phyloP scores from a whole-genome alignment of 1,139 yeast genomes.

The Taphrina deformans region DNA sequence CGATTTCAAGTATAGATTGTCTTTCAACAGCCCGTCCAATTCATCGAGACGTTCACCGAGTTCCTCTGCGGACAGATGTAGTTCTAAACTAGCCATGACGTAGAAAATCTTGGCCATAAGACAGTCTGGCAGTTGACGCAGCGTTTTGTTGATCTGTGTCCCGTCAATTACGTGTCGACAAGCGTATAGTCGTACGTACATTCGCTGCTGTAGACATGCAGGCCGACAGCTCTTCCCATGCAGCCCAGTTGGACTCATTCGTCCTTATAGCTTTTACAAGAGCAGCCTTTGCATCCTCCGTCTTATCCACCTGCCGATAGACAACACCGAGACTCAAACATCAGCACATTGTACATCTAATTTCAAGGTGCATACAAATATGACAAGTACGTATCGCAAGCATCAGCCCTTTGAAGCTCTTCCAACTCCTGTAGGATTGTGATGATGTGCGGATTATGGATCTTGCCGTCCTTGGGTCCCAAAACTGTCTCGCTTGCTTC shows the following conservation, averaged over 20 bases:
- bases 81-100: conserved; percentile 72
- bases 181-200: conserved; percentile 51
- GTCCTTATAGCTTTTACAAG: conserved; percentile 47
- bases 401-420: conserved; percentile 35
- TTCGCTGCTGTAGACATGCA: conserved; percentile 49
- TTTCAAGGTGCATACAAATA: conserved; percentile 52
- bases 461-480: conserved; percentile 47
- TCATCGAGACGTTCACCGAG: conserved; percentile 54
- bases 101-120: conserved; percentile 70
- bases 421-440: conserved; percentile 45
- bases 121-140: conserved; percentile 42
- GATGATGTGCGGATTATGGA: conserved; percentile 46
- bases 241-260: conserved; percentile 67
- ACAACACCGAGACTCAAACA: conserved; percentile 45
- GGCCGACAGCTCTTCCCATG: conserved; percentile 80
- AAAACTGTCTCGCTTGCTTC: conserved; percentile 72
- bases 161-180: not conserved
- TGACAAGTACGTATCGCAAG: conserved; percentile 60
- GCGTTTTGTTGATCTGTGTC: conserved; percentile 34
- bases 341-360: not conserved
- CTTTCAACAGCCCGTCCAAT: conserved; percentile 60
- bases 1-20: conserved; percentile 69
- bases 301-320: conserved; percentile 37
- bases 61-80: conserved; percentile 64
- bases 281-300: conserved; percentile 44